A percentile compares a stretch with the other conserved stretches of the same genome.
Conservation (phyloP, 306 rosid species). For the Chamaecrista fasciculata region DNA sequence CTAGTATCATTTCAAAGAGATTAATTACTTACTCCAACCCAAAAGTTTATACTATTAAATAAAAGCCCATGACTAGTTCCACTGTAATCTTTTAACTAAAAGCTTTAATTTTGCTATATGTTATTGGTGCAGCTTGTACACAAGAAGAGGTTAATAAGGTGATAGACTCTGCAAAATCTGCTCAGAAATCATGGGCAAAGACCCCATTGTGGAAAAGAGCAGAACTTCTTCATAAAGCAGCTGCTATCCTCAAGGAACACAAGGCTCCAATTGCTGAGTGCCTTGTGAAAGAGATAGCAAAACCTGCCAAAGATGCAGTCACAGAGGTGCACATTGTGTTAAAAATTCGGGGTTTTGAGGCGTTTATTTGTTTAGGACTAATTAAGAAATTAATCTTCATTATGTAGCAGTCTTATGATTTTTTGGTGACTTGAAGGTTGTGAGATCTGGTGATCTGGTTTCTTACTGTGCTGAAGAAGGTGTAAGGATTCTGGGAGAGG, state of each 20-base stretch:
- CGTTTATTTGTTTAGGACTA: background rate
- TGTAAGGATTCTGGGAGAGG: constrained; percentile 91
- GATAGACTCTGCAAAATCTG: constrained; percentile 73
- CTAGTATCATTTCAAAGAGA: background rate
- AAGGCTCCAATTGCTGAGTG: constrained; percentile 86
- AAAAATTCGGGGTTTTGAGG: background rate
- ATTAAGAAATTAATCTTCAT: constrained; percentile 2
- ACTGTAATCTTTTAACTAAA: background rate
- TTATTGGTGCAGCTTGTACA: constrained; percentile 61
- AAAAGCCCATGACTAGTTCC: background rate
- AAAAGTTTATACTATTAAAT: background rate
- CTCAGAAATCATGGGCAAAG: constrained; percentile 92
- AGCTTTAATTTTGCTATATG: constrained; percentile 22
- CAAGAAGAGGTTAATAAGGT: constrained; percentile 93
- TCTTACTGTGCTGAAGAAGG: constrained; percentile 96
- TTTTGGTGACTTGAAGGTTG: constrained; percentile 64
- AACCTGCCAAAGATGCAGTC: constrained; percentile 94
- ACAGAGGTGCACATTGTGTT: constrained; percentile 59
- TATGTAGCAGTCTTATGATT: constrained; percentile 14
- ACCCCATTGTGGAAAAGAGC: constrained; percentile 98
- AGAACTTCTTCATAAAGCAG: constrained; percentile 93
- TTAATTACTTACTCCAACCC: background rate
- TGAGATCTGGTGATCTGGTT: constrained; percentile 95
- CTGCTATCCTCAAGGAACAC: constrained; percentile 89
- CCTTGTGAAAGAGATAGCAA: constrained; percentile 86